Evolutionary conservation across 2,329 filamentous ascomycete species (phyloP).

Genomic region (Mollisia scopiformis): DNA sequence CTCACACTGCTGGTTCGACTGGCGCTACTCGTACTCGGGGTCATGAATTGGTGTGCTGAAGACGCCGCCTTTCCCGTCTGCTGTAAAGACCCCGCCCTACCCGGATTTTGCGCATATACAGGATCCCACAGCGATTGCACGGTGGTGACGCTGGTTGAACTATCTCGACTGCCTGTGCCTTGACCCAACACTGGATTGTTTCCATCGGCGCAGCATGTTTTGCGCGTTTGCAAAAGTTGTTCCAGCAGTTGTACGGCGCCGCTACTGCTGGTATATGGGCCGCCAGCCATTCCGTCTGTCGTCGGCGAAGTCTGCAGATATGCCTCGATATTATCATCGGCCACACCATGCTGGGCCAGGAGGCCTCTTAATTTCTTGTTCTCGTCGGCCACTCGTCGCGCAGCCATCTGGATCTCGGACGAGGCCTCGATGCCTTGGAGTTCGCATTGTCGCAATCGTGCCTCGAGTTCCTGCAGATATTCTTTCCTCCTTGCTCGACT

Average conservation of each 20-base stretch:
- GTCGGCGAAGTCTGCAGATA: constrained; percentile 25
- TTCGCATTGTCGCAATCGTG: constrained; percentile 64
- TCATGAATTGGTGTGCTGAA: constrained; percentile 29
- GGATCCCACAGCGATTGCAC: constrained; percentile 30
- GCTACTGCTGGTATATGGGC: constrained; percentile 18
- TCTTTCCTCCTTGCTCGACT: constrained; percentile 76
- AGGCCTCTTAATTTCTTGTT: constrained; percentile 66
- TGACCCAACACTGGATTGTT: constrained; percentile 4
- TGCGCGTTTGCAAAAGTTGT: constrained; percentile 29
- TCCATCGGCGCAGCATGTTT: constrained; percentile 25
- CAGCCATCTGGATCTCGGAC: constrained; percentile 72
- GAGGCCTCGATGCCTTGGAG: constrained; percentile 68
- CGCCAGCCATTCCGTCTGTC: constrained; percentile 11
- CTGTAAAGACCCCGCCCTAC: constrained; percentile 11
- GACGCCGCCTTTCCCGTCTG: constrained; percentile 14
- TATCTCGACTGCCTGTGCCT: constrained; percentile 22
- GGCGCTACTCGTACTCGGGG: constrained; percentile 23
- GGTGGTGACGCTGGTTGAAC: constrained; percentile 29
- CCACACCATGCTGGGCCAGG: constrained; percentile 59
- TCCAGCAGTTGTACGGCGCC: constrained; percentile 31
- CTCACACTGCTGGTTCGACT: constrained; percentile 25
- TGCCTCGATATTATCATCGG: constrained; percentile 53
- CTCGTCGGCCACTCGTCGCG: constrained; percentile 69
- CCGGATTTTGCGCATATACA: constrained; percentile 19
- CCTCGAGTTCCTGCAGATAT: constrained; percentile 71